A percentile compares a stretch with the other conserved stretches of the same genome.
Evolutionary conservation across 371 early-diverging fungal genomes (phyloP).

Genomic region (Sporodiniella umbellata): DNA sequence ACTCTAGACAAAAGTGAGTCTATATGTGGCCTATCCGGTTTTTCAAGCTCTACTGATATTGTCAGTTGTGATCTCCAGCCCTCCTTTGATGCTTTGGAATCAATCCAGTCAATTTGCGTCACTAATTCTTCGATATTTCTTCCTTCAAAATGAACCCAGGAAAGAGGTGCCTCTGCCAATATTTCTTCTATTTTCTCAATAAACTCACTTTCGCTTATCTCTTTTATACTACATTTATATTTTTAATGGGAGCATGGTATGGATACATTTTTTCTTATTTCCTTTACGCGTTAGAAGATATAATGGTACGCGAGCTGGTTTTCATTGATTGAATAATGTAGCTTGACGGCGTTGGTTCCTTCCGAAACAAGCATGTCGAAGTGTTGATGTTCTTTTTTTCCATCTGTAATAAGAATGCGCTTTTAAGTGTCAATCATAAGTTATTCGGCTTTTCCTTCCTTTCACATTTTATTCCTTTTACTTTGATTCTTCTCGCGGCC

Average conservation of each 20-base stretch:
- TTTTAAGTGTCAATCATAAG: background rate
- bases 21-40: conserved; percentile 59
- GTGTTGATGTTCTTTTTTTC: conserved; percentile 17
- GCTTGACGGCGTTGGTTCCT: conserved; percentile 50
- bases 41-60: conserved; percentile 68
- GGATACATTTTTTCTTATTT: background rate
- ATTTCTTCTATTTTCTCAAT: conserved; percentile 27
- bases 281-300: conserved; percentile 51
- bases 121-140: conserved; percentile 53
- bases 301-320: conserved; percentile 58
- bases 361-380: conserved; percentile 12
- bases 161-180: conserved; percentile 3
- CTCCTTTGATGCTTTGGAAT: conserved; percentile 36
- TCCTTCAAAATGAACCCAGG: conserved; percentile 75
- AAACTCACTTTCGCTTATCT: conserved; percentile 49
- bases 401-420: conserved; percentile 5
- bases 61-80: conserved; percentile 46
- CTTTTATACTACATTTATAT: conserved; percentile 28
- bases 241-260: background rate
- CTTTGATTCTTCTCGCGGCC: conserved; percentile 42
- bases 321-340: conserved; percentile 56
- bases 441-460: background rate
- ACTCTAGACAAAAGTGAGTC: conserved; percentile 48
- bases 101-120: conserved; percentile 56
- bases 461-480: conserved; percentile 13